Percentiles rank a stretch among this genome's conserved stretches.
phyloP scores from a whole-genome alignment of 495 filamentous ascomycete genomes.

The Thermothielavioides terrestris region DNA sequence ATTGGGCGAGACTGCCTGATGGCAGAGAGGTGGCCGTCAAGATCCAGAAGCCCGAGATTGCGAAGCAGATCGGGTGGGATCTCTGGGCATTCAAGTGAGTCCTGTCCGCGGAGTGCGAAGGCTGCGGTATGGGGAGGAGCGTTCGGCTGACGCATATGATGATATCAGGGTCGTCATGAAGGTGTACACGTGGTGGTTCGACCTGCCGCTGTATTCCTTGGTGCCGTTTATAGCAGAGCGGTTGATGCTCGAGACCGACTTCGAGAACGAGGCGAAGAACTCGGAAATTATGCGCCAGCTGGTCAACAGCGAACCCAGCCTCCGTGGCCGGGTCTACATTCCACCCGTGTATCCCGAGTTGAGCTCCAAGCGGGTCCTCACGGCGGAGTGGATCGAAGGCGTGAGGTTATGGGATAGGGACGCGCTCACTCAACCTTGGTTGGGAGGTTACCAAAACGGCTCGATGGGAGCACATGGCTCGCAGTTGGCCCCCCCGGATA shows the following conservation, averaged over 20 bases:
- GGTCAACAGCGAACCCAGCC: conserved; percentile 64
- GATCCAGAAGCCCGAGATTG: conserved; percentile 93
- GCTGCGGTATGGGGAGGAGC: not conserved
- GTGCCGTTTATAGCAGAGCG: conserved; percentile 87
- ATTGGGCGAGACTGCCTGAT: conserved; percentile 79
- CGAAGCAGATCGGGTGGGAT: conserved; percentile 82
- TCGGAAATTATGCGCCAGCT: conserved; percentile 72
- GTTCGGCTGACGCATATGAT: conserved; percentile 5
- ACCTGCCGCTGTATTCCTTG: conserved; percentile 78
- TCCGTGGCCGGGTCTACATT: conserved; percentile 76
- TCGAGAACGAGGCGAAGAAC: conserved; percentile 82
- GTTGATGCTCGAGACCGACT: conserved; percentile 85
- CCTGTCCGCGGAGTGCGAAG: not conserved
- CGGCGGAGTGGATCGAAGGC: conserved; percentile 96
- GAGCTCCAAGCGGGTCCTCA: conserved; percentile 77
- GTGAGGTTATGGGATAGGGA: conserved; percentile 85
- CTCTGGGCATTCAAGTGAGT: conserved; percentile 86
- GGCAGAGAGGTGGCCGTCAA: conserved; percentile 90
- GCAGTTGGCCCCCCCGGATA: conserved; percentile 47
- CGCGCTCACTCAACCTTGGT: conserved; percentile 62
- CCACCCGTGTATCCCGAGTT: conserved; percentile 76
- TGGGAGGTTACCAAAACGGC: conserved; percentile 62
- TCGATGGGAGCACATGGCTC: conserved; percentile 70
- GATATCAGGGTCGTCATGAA: conserved; percentile 55
- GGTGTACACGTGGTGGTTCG: conserved; percentile 72